Conservation (phyloP, 2,329 filamentous ascomycete genomes). For the Calycina herbarum region DNA sequence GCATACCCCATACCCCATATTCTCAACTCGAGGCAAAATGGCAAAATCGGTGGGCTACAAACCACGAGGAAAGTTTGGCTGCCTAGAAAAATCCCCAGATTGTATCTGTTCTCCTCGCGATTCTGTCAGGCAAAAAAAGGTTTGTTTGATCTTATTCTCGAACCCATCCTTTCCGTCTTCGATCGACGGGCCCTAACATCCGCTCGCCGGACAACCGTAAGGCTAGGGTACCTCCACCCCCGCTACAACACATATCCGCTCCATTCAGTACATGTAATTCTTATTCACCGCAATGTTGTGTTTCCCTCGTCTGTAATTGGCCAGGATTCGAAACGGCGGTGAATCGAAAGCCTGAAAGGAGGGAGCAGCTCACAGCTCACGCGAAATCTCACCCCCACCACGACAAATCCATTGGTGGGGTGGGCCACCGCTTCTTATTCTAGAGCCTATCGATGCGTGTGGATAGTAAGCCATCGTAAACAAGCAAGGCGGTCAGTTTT, state of each 20-base stretch:
- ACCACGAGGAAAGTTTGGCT: too few relatives aligned
- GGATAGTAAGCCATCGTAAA: background rate
- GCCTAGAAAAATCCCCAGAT: too few relatives aligned
- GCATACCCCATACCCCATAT: constrained; percentile 1
- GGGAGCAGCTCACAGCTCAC: background rate
- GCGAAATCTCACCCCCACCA: too few relatives aligned
- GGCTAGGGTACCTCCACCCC: background rate
- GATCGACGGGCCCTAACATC: constrained; percentile 1
- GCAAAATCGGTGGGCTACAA: too few relatives aligned
- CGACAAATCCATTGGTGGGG: too few relatives aligned
- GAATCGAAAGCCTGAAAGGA: background rate
- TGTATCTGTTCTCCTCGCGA: too few relatives aligned
- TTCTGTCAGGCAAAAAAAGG: too few relatives aligned
- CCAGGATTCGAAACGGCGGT: background rate
- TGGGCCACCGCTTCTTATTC: too few relatives aligned
- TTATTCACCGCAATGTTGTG: background rate
- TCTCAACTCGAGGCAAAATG: too few relatives aligned
- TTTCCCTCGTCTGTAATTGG: background rate
- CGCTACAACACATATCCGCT: background rate
- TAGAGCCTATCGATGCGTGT: background rate
- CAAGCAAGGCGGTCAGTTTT: background rate
- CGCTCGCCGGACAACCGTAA: background rate
- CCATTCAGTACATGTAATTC: background rate
- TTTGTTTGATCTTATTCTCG: background rate
- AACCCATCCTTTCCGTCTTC: background rate